Base-by-base conservation (phyloP, 257 asterid species). In the Buddleja alternifolia region DNA sequence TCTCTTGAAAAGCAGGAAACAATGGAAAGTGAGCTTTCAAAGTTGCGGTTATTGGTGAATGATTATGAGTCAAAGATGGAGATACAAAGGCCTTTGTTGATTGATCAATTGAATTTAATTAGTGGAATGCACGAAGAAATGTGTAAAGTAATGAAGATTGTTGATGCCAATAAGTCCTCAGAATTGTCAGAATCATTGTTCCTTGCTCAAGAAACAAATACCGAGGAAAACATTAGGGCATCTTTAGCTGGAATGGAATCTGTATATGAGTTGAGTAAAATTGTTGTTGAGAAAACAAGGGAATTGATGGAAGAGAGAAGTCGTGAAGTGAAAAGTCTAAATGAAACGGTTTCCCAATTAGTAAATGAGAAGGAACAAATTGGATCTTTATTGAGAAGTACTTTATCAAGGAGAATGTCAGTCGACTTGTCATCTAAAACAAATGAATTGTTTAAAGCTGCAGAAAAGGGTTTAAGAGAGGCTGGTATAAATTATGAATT, bases 191-290 rank as follows among this genome's bases (percentile, higher is more conserved):
- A 94, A 66, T 89, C 96, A 19, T 72, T 94, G 80, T 94, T 94
- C 84, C 82, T 94, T 72, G 93, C 96, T 44, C 88, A 82, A 83
- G 96, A 88, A 79, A 89, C 90, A 19, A 91, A 89, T 74, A 61
- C 81, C 74, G 97, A 94, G 85, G 99, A 91, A 82, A 94, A 86
- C 64, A 77, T 94, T 7, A 83, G 71, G 78, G 97, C 97, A 10
- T 86, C 92, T 72, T 83, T 89, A 76, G 97, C 87, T 3, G 99
- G 99, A 70, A 83, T 91, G 95, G 97, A 85, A 70, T 89, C 96
- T 32, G 86, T 94, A 39, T 73, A 84, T 75, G 99, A 89, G 67
- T 78, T 94, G 73, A 86, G 89, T 83, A 81, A 77, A 81, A 61
- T 81, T 48, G 89, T 89, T 61, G 82, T 81, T 50, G 89, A 79